phyloP scores from a whole-genome alignment of 2,329 filamentous ascomycete species.

The Fusarium beomiforme region DNA sequence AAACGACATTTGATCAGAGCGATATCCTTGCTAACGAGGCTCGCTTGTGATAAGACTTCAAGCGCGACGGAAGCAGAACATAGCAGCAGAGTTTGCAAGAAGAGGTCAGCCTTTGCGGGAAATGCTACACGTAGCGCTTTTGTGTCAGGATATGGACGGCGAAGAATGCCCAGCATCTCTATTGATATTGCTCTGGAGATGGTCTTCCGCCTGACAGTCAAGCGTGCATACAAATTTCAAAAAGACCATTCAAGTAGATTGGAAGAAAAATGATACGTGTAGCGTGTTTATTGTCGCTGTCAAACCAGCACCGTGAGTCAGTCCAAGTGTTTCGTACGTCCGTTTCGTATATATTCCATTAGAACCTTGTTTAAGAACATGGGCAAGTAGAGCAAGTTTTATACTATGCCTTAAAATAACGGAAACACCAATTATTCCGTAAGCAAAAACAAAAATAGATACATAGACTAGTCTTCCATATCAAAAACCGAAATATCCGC shows the following conservation, averaged over 20 bases:
- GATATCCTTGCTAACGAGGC: neutral
- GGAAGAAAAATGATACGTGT: neutral
- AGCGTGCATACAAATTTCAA: neutral
- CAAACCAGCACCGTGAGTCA: neutral
- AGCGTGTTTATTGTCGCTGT: neutral
- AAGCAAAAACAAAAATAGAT: neutral
- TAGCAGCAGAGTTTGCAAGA: neutral
- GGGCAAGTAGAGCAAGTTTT: neutral
- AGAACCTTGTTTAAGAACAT: neutral
- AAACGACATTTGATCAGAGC: neutral
- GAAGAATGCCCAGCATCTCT: neutral
- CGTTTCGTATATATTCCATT: neutral
- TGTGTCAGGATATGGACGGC: neutral
- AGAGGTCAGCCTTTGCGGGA: neutral
- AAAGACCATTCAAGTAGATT: neutral
- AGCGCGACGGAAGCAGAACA: neutral
- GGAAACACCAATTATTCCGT: neutral
- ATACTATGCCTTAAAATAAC: neutral
- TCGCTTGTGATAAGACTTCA: neutral
- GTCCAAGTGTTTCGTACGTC: neutral
- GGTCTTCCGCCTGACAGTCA: neutral
- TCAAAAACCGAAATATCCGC: slow-evolving; percentile 40
- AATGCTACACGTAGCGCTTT: neutral
- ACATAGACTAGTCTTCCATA: slow-evolving; percentile 29
- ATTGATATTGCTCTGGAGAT: neutral